Base-by-base conservation (phyloP, 2,329 filamentous ascomycete species). In the Paracoccidioides lutzii region DNA sequence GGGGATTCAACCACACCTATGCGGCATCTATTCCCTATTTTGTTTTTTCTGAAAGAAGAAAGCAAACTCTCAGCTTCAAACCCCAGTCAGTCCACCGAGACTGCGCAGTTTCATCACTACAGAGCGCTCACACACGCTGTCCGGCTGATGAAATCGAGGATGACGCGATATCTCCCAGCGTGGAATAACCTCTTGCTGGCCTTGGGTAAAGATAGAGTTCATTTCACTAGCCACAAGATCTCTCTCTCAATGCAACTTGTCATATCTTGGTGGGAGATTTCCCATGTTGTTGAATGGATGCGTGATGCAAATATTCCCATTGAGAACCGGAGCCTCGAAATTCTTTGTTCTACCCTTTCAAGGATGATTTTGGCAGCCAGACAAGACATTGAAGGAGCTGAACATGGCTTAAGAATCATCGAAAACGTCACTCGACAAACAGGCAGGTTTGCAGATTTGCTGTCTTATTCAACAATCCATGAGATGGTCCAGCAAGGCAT, bases 121-220 rank as follows among this genome's bases (percentile, higher is more conserved):
- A 64, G 59, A 45, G 59, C 66, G 8, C 60, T 74, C 43, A 62
- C 62, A 30, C 72, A 74, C 58, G 72, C 72, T 4, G 62, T 70
- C 48, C 60, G 66, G 22, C 58, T 75, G 43, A 57, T 73, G 46
- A 66, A 58, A 54, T 52, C 62, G 28, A 64, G 65, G 32, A 63
- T 59, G 22, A 64, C 67, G 9, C 59, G 58, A 30, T 67, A 67
- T 32, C 61, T 64, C 40, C 65, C 67, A 33, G 59, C 69, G 3
- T 75, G 73, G 72, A 61, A 64, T 44, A 59, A 65, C 40, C 60
- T 75, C 32, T 60, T 75, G n/a, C 62, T 63, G 38, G 64, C 64
- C 40, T 58, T 73, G 45, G 32, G 43, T 4, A 41, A 14, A 14
- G 44, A 49, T 8, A 53, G 41, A 37, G 52, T 44, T 40, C 40